Evolutionary conservation across 2,329 filamentous ascomycete species (phyloP).

Genomic region (Botrytis elliptica): DNA sequence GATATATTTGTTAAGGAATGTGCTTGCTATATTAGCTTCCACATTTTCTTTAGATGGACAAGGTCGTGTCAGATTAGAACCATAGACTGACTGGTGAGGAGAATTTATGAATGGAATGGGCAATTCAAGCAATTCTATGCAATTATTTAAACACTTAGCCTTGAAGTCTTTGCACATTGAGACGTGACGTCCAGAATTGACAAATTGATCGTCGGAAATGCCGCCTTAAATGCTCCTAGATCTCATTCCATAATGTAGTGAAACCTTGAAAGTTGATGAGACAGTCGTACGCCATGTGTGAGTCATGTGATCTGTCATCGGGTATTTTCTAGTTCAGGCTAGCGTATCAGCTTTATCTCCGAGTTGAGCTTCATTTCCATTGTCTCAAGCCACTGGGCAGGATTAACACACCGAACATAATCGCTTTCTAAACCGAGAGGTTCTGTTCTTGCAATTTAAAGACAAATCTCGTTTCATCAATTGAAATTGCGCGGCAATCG

Average conservation of each 20-base stretch:
- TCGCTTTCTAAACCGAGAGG: not conserved
- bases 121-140: not conserved
- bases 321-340: not conserved
- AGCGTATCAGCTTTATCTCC: not conserved
- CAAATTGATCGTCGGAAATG: not conserved
- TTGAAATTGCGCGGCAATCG: not conserved
- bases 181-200: not conserved
- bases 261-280: not conserved
- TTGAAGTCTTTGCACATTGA: not conserved
- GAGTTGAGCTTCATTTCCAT: not conserved
- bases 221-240: not conserved
- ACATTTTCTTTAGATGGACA: not conserved
- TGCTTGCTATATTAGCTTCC: not conserved
- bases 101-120: not conserved
- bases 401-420: not conserved
- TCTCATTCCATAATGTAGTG: not conserved
- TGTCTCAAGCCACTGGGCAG: not conserved
- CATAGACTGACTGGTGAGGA: not conserved
- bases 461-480: not conserved
- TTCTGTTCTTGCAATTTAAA: not conserved
- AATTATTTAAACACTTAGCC: not conserved
- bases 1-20: not conserved
- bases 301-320: not conserved
- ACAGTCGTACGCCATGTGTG: not conserved
- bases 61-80: not conserved